phyloP scores from a whole-genome alignment of 768 basidiomycete species.

The Lentinula sp. region DNA sequence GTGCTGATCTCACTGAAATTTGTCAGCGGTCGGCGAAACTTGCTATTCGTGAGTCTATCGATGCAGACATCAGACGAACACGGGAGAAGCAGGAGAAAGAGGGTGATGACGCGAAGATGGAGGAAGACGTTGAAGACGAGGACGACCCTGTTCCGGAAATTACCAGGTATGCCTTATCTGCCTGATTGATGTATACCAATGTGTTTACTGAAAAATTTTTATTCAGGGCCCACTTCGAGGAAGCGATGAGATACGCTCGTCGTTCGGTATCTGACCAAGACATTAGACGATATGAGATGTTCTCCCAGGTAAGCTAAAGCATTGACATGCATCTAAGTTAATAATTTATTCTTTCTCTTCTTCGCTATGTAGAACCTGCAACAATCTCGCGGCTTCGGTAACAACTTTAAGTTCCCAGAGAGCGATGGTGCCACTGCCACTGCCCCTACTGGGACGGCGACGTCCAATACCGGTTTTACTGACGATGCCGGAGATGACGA shows the following conservation, averaged over 20 bases:
- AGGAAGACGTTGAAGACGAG: conserved; percentile 64
- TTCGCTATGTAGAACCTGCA: conserved; percentile 59
- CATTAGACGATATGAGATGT: conserved; percentile 98
- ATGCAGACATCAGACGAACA: conserved; percentile 76
- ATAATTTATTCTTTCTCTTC: too few relatives aligned
- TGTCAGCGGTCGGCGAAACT: conserved; percentile 97
- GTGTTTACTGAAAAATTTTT: neutral
- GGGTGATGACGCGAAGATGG: conserved; percentile 64
- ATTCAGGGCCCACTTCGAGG: conserved; percentile 87
- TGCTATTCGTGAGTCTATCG: conserved; percentile 93
- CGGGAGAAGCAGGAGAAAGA: conserved; percentile 80
- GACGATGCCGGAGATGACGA: conserved; percentile 90
- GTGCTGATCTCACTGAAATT: conserved; percentile 99
- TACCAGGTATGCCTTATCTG: conserved; percentile 44
- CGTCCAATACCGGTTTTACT: conserved; percentile 71
- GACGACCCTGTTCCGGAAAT: conserved; percentile 92
- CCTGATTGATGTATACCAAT: neutral
- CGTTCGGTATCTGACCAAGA: conserved; percentile 96
- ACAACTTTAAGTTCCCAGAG: conserved; percentile 98
- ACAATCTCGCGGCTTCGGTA: conserved; percentile 89
- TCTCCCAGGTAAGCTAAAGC: conserved; percentile 59
- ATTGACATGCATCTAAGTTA: too few relatives aligned
- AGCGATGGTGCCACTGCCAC: conserved; percentile 34
- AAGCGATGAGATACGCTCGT: conserved; percentile 97
- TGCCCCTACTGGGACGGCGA: conserved; percentile 33